Evolutionary conservation across 192 early-diverging fungal genomes (phyloP), one percentile per base, ranked within the genome.

Genomic region (Umbelopsis sp.): DNA sequence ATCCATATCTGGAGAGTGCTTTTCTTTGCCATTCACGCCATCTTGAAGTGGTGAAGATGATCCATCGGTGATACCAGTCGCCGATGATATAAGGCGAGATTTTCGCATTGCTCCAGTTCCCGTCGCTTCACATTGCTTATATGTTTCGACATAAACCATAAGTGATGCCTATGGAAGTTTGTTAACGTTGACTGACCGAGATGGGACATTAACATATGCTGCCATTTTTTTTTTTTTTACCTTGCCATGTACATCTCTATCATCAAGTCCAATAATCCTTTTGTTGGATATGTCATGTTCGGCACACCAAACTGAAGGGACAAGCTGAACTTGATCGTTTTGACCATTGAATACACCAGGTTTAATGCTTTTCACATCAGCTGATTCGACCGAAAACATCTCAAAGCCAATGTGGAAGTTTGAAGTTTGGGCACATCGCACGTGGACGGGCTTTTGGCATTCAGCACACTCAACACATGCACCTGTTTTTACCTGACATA

Each of bases 291-390:
- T 66, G 30, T 80, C 76, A 46, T 85, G 84, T 23, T 75, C 75
- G 10, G 77, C 74, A 23, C 84, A 85, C 78, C 78, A 85, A 0
- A 85, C 68, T 66, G 72, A 68, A 15, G 84, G 81, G 2, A 82
- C 70, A 81, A 85, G 82, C 33, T 80, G 15, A 11, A 81, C 81
- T 35, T 70, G 67, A 0, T 55, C 47, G 2, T 71, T 30, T n/a
- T 77, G 65, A 20, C 71, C 47, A 27, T 70, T 30, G 44, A 79
- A 79, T 2, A 52, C 7, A 27, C 73, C 73, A 8, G 30, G 18
- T 7, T 69, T 61, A 10, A 78, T 45, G 3, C 58, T 65, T 7
- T 69, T 67, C 20, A 49, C 35, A 1, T 47, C 51, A 12, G 51
- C 35, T 35, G 37, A 72, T 27, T 72, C 75, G 6, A 75, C 72